Conservation (phyloP, 352 stramenopile genomes). For the Pythium sukuiense region DNA sequence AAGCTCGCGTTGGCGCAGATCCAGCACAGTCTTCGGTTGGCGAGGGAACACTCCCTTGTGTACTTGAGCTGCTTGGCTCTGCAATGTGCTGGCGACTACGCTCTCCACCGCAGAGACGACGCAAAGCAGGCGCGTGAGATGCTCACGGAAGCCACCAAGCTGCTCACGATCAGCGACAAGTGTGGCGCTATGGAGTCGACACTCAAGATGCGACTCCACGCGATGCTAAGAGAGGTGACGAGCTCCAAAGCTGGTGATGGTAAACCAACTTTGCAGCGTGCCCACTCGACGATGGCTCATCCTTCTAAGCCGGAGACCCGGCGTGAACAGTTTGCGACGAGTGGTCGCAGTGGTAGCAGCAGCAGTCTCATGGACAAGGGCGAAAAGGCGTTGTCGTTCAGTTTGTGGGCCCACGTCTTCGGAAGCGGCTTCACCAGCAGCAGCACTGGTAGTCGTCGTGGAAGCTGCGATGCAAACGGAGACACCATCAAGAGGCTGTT, state of each 20-base stretch:
- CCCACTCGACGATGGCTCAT: constrained; percentile 9
- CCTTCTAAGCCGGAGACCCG: not conserved
- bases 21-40: constrained; percentile 33
- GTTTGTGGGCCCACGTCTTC: constrained; percentile 21
- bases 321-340: not conserved
- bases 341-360: constrained; percentile 13
- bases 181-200: constrained; percentile 28
- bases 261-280: constrained; percentile 8
- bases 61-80: constrained; percentile 37
- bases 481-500: constrained; percentile 13
- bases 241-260: not conserved
- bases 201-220: constrained; percentile 49
- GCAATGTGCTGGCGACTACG: constrained; percentile 38
- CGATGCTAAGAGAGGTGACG: constrained; percentile 33
- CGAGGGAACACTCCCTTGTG: constrained; percentile 37
- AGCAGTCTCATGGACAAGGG: constrained; percentile 28
- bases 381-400: constrained; percentile 8
- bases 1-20: constrained; percentile 34
- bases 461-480: not conserved
- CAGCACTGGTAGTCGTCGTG: not conserved
- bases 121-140: constrained; percentile 6
- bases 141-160: constrained; percentile 35
- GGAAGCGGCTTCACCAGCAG: not conserved
- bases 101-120: constrained; percentile 14
- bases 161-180: constrained; percentile 26